Evolutionary conservation across 2,329 filamentous ascomycete species (phyloP).

Genomic region (Monascus ruber): DNA sequence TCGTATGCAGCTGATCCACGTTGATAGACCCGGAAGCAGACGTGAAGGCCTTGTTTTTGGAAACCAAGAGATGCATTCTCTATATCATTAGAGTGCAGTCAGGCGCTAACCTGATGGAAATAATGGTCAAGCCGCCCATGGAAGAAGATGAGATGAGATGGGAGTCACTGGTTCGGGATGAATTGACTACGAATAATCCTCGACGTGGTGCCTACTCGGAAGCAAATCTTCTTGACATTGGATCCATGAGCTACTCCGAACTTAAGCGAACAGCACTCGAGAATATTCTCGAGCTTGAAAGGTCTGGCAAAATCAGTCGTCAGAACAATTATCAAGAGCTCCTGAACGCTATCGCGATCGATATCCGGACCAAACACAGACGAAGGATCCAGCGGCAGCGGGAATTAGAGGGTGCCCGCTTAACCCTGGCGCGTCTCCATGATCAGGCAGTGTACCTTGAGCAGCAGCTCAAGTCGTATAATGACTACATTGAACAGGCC

Average conservation of each 20-base stretch:
- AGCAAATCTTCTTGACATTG: conserved; percentile 77
- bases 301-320: conserved; percentile 70
- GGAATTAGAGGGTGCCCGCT: conserved; percentile 58
- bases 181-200: conserved; percentile 57
- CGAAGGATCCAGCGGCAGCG: conserved; percentile 82
- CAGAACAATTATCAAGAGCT: conserved; percentile 94
- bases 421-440: conserved; percentile 37
- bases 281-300: conserved; percentile 83
- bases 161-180: conserved; percentile 68
- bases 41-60: conserved; percentile 88
- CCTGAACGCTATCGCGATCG: conserved; percentile 91
- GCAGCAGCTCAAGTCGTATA: conserved; percentile 91
- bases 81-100: conserved; percentile 97
- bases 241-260: conserved; percentile 77
- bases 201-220: conserved; percentile 83
- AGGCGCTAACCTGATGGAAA: conserved; percentile 83
- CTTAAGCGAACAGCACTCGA: conserved; percentile 88
- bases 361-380: conserved; percentile 94
- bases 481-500: conserved; percentile 97
- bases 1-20: conserved; percentile 5
- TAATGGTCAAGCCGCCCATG: conserved; percentile 79
- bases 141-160: conserved; percentile 84
- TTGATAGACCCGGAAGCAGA: conserved; percentile 73
- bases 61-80: conserved; percentile 91
- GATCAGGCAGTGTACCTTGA: conserved; percentile 78